phyloP scores from a whole-genome alignment of 805 yeast genomes.

The Clavispora santaluciae region DNA sequence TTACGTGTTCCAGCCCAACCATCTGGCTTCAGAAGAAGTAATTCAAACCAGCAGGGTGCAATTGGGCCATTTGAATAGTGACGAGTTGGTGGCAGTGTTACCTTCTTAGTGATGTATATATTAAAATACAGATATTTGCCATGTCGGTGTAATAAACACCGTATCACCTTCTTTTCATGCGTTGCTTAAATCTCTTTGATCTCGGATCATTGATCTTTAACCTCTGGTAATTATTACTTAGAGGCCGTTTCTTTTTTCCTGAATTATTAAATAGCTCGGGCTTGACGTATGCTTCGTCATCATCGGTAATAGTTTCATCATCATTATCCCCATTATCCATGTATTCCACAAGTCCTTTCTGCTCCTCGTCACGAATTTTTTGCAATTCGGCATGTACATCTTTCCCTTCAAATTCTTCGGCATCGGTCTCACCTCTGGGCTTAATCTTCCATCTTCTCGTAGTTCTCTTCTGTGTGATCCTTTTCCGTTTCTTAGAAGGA shows the following conservation, averaged over 20 bases:
- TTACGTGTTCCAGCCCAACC: slow-evolving; percentile 21
- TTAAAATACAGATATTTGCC: background rate
- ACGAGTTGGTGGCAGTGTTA: slow-evolving; percentile 15
- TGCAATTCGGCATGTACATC: slow-evolving; percentile 41
- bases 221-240: slow-evolving; percentile 48
- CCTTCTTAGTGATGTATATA: slow-evolving; percentile 5
- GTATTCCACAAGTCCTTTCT: slow-evolving; percentile 18
- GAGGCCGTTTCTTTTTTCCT: slow-evolving; percentile 21
- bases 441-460: slow-evolving; percentile 48
- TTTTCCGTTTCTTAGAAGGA: slow-evolving; percentile 15
- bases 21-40: background rate
- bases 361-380: slow-evolving; percentile 29
- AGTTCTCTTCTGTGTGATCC: slow-evolving; percentile 47
- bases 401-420: slow-evolving; percentile 30
- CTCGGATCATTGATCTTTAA: slow-evolving; percentile 48
- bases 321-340: slow-evolving; percentile 10
- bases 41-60: slow-evolving; percentile 9
- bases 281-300: slow-evolving; percentile 12
- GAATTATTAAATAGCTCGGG: slow-evolving; percentile 11
- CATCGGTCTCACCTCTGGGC: slow-evolving; percentile 25
- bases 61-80: slow-evolving; percentile 7
- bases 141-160: background rate
- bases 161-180: slow-evolving; percentile 27
- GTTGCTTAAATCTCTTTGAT: slow-evolving; percentile 36
- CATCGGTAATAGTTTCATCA: slow-evolving; percentile 12